Conservation (phyloP, 73 alveolate genomes). For the Paraurostyla sp. region DNA sequence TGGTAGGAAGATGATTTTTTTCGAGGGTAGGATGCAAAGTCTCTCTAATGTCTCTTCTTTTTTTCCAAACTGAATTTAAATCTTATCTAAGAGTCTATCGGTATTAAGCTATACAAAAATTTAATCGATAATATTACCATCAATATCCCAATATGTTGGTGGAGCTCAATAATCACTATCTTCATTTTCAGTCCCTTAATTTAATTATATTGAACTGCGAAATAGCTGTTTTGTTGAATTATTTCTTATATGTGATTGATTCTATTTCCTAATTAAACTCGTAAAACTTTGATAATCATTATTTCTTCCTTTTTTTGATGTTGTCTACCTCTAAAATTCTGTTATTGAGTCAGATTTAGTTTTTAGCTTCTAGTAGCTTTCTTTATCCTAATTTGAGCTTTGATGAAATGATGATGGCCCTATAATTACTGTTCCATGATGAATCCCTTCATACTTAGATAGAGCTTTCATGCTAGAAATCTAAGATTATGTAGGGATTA, state of each 20-base stretch:
- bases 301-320: no score
- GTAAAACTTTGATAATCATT: no score
- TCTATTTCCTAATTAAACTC: no score
- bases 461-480: not conserved
- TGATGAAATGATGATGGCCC: slow-evolving; percentile 1
- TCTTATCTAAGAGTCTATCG: slow-evolving; percentile 8
- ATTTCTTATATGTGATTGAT: no score
- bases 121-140: not conserved
- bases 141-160: slow-evolving; percentile 23
- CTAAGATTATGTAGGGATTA: slow-evolving; percentile 1
- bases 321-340: no score
- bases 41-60: slow-evolving; percentile 21
- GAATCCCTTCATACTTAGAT: not conserved
- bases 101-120: not conserved
- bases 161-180: not conserved
- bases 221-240: no score
- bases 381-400: not conserved
- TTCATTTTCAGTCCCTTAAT: not conserved
- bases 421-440: not conserved
- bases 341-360: no score
- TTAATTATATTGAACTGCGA: not conserved
- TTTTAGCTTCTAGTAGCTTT: not conserved
- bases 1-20: slow-evolving; percentile 14
- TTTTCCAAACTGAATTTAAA: slow-evolving; percentile 42
- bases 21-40: slow-evolving; percentile 49